Conservation (phyloP, 2,329 filamentous ascomycete genomes). For the Fusarium sacchari region DNA sequence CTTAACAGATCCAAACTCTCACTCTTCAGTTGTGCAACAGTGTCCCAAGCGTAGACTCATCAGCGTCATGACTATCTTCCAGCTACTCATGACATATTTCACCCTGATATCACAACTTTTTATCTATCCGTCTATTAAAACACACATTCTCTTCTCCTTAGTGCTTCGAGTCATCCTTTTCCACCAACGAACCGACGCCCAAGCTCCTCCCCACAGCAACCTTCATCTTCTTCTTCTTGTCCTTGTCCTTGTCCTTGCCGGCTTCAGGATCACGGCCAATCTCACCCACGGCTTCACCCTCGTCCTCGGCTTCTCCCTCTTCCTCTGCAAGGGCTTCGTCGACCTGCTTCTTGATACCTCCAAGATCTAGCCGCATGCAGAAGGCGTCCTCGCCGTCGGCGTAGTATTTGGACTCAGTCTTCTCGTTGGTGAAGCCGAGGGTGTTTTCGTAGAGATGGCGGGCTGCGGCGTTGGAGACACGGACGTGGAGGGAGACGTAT, state of each 20-base stretch:
- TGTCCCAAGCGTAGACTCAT: neutral
- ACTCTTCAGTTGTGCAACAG: neutral
- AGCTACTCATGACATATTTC: constrained; percentile 23
- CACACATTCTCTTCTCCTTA: neutral
- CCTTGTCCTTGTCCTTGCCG: constrained; percentile 42
- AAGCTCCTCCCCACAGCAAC: constrained; percentile 84
- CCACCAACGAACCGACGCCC: constrained; percentile 81
- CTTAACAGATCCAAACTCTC: neutral
- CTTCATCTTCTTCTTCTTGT: constrained; percentile 70
- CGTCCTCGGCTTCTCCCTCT: constrained; percentile 60
- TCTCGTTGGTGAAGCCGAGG: constrained; percentile 87
- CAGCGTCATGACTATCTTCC: neutral
- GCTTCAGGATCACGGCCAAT: constrained; percentile 62
- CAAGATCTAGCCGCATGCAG: constrained; percentile 89
- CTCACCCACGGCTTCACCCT: constrained; percentile 77
- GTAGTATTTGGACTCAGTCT: constrained; percentile 90
- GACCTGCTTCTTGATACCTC: constrained; percentile 63
- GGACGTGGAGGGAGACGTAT: constrained; percentile 96
- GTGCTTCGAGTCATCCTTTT: constrained; percentile 69
- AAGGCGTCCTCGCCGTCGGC: constrained; percentile 97
- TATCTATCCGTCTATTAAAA: constrained; percentile 43
- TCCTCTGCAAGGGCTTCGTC: constrained; percentile 55
- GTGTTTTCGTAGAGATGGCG: constrained; percentile 93
- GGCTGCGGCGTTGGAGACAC: constrained; percentile 90
- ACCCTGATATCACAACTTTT: constrained; percentile 25